A percentile compares a stretch with the other conserved stretches of the same genome.
Evolutionary conservation across 495 filamentous ascomycete species (phyloP).

Genomic region (Xylaria castorea): DNA sequence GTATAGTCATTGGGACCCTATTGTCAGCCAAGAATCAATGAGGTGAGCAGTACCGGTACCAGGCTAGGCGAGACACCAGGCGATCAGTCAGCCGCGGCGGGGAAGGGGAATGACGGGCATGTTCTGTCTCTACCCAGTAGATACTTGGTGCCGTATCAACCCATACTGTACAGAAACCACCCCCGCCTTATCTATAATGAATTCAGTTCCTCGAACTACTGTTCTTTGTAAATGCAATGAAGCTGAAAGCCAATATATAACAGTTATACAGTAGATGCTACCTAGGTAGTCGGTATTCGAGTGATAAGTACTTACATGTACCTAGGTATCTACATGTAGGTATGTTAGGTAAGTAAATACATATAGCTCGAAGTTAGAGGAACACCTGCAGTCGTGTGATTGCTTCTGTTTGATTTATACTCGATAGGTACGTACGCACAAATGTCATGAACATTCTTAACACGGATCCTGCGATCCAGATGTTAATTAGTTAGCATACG

Average conservation of each 20-base stretch:
- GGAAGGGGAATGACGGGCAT: neutral
- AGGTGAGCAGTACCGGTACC: constrained; percentile 10
- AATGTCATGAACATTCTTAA: neutral
- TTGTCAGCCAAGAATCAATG: constrained; percentile 8
- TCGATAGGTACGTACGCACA: neutral
- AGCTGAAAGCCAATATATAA: neutral
- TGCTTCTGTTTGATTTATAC: neutral
- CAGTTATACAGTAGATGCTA: neutral
- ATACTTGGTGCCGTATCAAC: neutral
- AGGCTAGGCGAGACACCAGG: neutral
- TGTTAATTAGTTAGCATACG: neutral
- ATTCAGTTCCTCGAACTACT: neutral
- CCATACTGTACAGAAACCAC: neutral
- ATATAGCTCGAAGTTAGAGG: neutral
- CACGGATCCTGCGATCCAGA: neutral
- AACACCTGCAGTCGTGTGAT: neutral
- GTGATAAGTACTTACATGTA: too few species aligned
- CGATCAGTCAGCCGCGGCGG: constrained; percentile 5
- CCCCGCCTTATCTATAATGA: neutral
- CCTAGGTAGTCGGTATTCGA: neutral
- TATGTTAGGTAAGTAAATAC: neutral
- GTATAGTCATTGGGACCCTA: neutral
- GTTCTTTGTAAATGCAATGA: neutral
- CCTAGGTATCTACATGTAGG: neutral
- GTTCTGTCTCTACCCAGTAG: neutral